Base-by-base conservation (phyloP, 306 rosid genomes). In the Mimosa bimucronata region DNA sequence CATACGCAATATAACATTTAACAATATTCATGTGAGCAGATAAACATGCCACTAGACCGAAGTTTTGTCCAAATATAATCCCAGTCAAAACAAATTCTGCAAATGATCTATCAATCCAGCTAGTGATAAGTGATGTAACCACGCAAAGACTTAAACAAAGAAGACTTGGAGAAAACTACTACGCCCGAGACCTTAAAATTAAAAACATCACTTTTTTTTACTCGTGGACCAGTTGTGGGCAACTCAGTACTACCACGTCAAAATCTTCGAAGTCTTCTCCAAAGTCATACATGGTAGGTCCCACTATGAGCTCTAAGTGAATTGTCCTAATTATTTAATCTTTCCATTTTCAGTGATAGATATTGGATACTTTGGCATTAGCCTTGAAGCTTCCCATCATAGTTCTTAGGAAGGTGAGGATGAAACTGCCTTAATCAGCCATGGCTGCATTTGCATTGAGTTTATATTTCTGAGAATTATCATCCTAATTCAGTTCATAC, bases 371-470 rank as follows among this genome's bases (percentile, higher is more conserved):
- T 85, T 37, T 8, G 40, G 87, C 79, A 87, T 80, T 77, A 76
- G 38, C 91, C 6, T 83, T 67, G 97, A 94, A 94, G 79, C 87
- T 92, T 94, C 95, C 90, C 79, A 42, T 37, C 42, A 6, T 40
- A 14, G 66, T 83, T 62, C 83, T 0, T 28, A 85, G 94, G 97
- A 92, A 92, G 87, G 66, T 88, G 79, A 72, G 85, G 66, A 57
- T 77, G 93, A 90, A 92, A 83, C 89, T 61, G n/a, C 92, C 89
- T 85, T 23, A 29, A 64, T n/a, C 60, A 66, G 44, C 77, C 3
- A 3, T 61, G 45, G 44, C 80, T 61, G 34, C 16, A 23, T 11
- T 11, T 67, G 28, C 55, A 57, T 67, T 64, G 67, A 45, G 4
- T 29, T 68, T 84, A 85, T 86, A 84, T 84, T 16, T 21, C 40